Base-by-base conservation (phyloP, 2,329 filamentous ascomycete species). In the Penicillium thymicola region DNA sequence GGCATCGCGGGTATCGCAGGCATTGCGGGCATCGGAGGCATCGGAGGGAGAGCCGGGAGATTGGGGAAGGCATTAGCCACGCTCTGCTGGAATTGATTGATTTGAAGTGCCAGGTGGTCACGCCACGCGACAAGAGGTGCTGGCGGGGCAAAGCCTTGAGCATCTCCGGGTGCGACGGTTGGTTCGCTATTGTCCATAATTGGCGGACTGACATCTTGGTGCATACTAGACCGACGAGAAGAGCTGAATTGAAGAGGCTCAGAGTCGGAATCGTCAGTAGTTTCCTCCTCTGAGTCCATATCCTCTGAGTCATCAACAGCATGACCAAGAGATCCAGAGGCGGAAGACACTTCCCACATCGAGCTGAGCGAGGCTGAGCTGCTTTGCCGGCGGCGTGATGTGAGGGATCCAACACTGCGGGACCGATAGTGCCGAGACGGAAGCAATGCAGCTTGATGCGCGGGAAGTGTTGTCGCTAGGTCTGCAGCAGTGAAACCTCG, bases 61-160 rank as follows among this genome's bases (percentile, higher is more conserved):
- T 87, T 88, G 48, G 87, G 87, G 65, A 90, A 79, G 44, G 86
- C 82, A 71, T 86, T 77, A 36, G 84, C 80, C 77, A 90, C 82
- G 44, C 81, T 85, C 69, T 90, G 86, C 68, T 92, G 90, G 66
- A 92, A 81, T 57, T 92, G 86, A 55, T 92, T 87, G 46, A 92
- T 81, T 67, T 92, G 89, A 18, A 86, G 82, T 27, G 86, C 81
- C 21, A 93, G 75, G 56, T 92, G 88, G 53, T 92, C 88, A 65
- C 87, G 85, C 75, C 90, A 83, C 14, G 87, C 88, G 47, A 85
- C 80, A 67, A 90, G 83, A 45, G 88, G 83, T 5, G 82, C 79
- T 2, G 86, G 84, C 2, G 85, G 83, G 18, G 80, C 79, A 38
- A 80, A 75, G 1, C 65, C 68, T 43, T 67, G 67, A 27, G 63